phyloP scores from a whole-genome alignment of 2,329 filamentous ascomycete species.

The Arthrobotrys entomopaga region DNA sequence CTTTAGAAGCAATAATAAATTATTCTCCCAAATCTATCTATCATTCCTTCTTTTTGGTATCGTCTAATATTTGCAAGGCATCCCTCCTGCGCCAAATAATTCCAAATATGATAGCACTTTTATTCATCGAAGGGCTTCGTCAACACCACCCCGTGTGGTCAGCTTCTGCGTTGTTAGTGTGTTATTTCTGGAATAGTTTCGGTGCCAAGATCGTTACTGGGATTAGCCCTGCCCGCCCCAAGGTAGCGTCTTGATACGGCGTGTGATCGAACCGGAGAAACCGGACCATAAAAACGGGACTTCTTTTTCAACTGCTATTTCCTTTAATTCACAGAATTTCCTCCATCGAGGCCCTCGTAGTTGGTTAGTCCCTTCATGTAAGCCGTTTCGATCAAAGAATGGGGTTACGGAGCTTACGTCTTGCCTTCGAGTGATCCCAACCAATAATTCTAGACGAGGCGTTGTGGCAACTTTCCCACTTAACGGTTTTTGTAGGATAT shows the following conservation, averaged over 20 bases:
- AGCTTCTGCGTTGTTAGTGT: conserved; percentile 17
- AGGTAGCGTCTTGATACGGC: neutral
- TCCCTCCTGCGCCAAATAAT: too few species aligned
- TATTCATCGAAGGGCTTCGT: too few species aligned
- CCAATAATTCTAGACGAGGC: neutral
- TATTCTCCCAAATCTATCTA: neutral
- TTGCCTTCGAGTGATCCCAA: neutral
- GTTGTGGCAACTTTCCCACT: conserved; percentile 1
- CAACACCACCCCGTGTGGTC: too few species aligned
- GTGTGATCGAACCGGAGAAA: conserved; percentile 1
- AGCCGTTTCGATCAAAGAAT: too few species aligned
- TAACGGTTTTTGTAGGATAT: neutral
- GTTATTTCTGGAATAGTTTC: conserved; percentile 4
- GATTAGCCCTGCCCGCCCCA: neutral
- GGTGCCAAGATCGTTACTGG: neutral
- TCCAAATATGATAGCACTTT: too few species aligned
- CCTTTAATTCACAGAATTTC: neutral
- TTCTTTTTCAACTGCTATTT: neutral
- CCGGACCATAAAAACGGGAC: neutral
- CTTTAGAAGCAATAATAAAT: neutral
- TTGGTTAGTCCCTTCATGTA: neutral
- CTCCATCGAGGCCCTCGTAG: neutral
- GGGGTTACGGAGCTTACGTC: too few species aligned
- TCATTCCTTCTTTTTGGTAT: too few species aligned
- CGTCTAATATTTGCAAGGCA: too few species aligned